These are phyloP conservation scores for Pichia sp. DNA, from an alignment of 1,139 yeast genomes.

Conservation along the genomic window DNA sequence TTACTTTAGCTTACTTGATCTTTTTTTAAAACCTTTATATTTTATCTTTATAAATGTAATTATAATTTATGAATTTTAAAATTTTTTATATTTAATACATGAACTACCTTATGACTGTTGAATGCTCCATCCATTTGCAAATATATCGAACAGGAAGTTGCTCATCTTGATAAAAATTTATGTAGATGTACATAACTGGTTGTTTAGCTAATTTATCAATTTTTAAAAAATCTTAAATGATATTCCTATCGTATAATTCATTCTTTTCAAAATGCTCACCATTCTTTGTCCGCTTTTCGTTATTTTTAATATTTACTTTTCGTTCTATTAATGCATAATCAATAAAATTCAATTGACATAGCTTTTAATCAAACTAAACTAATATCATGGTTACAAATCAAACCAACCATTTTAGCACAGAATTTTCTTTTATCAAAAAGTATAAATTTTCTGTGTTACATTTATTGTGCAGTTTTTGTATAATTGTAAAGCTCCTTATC, in stretches of 20 bases:
- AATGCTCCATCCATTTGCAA: constrained; percentile 18
- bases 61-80: too few relatives aligned
- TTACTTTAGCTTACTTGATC: too few relatives aligned
- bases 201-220: constrained; percentile 11
- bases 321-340: constrained; percentile 16
- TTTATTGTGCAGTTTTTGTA: too few relatives aligned
- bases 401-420: too few relatives aligned
- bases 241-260: neutral
- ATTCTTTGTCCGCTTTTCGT: neutral
- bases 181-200: constrained; percentile 22
- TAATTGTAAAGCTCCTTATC: too few relatives aligned
- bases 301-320: too few relatives aligned
- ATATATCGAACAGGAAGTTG: constrained; percentile 1
- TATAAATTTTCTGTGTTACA: too few relatives aligned
- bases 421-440: too few relatives aligned
- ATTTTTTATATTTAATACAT: neutral
- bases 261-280: neutral
- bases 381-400: too few relatives aligned
- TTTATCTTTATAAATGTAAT: too few relatives aligned
- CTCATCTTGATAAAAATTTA: constrained; percentile 12
- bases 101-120: constrained; percentile 13
- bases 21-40: too few relatives aligned
- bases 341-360: constrained; percentile 24
- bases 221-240: constrained; percentile 6
- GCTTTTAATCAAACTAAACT: too few relatives aligned